Evolutionary conservation across 2,329 filamentous ascomycete species (phyloP), one percentile per base, ranked within the genome.

Genomic region (Cadophora malorum): DNA sequence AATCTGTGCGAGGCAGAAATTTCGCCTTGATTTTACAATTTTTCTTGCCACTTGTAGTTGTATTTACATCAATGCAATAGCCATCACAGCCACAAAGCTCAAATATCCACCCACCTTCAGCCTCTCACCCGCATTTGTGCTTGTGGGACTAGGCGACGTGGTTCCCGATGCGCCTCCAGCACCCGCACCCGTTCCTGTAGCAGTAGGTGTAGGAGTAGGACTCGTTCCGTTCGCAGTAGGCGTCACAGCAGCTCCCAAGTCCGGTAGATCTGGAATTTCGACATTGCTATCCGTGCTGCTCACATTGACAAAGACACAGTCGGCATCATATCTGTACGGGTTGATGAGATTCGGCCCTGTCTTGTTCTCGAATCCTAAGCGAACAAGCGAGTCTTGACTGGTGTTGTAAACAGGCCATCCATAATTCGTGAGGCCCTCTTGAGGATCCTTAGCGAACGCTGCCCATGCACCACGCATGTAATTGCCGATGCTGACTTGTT

Each of bases 381-480:
- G 69, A 33, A 77, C 67, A 31, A 79, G 67, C 0, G 76, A 73
- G 58, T 74, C 69, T 25, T 70, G 59, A 1, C 59, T 60, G 6
- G 69, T 61, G 47, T 74, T 66, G 35, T 76, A 77, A 12, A 35
- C 38, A 4, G 77, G 77, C 77, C 77, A 79, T 28, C 76, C 73
- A 66, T 78, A 79, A 2, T 63, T 71, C 16, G 64, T 73, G 33
- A 81, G 67, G 1, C 79, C 79, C 21, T 76, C 71, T 10, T 65
- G 66, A 1, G 80, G 79, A 68, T 81, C 73, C 64, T 78, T 80
- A 14, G 79, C 79, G 70, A 81, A 81, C 0, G 79, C 72, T 0
- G 79, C 76, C 78, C 79, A 81, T 12, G 80, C 80, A 1, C 76
- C 76, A n/a, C 78, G 75, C 65, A 81, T 75, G 52, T 79, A 80